These are phyloP conservation scores for sunflower (Helianthus annuus) DNA, from an alignment of 129 eudicot genomes.

Conservation along the genomic window DNA sequence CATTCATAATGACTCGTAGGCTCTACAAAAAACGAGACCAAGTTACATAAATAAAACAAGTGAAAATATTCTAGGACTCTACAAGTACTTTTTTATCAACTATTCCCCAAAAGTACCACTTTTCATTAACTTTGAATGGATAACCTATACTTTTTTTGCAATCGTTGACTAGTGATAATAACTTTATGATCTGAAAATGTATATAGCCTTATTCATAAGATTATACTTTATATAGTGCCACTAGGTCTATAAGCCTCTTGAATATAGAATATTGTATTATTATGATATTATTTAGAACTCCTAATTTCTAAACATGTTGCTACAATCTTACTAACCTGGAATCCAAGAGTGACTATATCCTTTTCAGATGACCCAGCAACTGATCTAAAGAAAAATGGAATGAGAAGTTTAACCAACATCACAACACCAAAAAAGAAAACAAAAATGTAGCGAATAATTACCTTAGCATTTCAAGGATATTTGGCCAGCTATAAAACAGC, in stretches of 20 bases:
- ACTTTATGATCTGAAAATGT: not conserved
- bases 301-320: slow-evolving; percentile 7
- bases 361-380: slow-evolving; percentile 93
- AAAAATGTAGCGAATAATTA: slow-evolving; percentile 27
- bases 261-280: not conserved
- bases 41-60: slow-evolving; percentile 18
- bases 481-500: slow-evolving; percentile 85
- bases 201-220: not conserved
- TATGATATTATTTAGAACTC: slow-evolving; percentile 12
- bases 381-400: slow-evolving; percentile 61
- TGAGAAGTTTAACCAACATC: slow-evolving; percentile 22
- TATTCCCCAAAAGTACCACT: slow-evolving; percentile 2
- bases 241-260: slow-evolving; percentile 15
- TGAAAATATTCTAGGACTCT: not conserved
- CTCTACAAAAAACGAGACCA: slow-evolving; percentile 49
- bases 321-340: slow-evolving; percentile 66
- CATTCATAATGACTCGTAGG: slow-evolving; percentile 95
- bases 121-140: slow-evolving; percentile 6
- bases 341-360: slow-evolving; percentile 91
- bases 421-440: slow-evolving; percentile 11
- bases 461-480: slow-evolving; percentile 95
- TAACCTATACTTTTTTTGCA: not conserved
- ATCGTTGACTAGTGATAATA: slow-evolving; percentile 1
- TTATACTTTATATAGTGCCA: slow-evolving; percentile 8
- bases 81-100: not conserved